phyloP scores from a whole-genome alignment of 441 rosid species.

The Corymbia calophylla region DNA sequence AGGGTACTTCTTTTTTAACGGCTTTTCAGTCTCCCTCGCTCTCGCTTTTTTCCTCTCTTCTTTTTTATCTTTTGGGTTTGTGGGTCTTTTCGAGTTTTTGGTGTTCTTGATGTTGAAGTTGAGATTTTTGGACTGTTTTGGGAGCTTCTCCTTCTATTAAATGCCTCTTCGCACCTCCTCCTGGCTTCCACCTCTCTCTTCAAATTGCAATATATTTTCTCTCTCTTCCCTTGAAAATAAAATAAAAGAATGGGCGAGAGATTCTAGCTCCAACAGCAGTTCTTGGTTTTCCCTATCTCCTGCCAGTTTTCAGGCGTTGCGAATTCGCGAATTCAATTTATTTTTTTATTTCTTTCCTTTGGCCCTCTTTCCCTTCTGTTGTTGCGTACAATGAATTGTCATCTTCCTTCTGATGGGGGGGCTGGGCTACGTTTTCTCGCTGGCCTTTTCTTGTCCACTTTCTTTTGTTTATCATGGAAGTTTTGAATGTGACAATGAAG shows the following conservation, averaged over 20 bases:
- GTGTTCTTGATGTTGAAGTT: slow-evolving; percentile 35
- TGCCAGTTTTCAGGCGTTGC: background rate
- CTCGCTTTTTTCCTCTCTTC: background rate
- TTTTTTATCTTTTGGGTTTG: background rate
- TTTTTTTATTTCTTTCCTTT: background rate
- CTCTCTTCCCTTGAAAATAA: background rate
- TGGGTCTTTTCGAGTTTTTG: background rate
- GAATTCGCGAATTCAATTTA: background rate
- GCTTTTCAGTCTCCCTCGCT: background rate
- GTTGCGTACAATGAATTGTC: background rate
- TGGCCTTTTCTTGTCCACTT: slow-evolving; percentile 16
- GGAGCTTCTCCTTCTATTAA: background rate
- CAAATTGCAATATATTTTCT: background rate
- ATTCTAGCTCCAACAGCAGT: background rate
- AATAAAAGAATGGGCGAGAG: background rate
- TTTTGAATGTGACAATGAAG: slow-evolving; percentile 20
- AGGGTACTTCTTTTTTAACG: background rate
- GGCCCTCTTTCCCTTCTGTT: background rate
- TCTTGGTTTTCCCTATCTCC: background rate
- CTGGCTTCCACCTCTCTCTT: slow-evolving; percentile 6
- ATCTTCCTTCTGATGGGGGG: slow-evolving; percentile 3
- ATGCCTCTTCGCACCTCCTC: background rate
- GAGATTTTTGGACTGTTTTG: slow-evolving; percentile 32
- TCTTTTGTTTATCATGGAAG: background rate
- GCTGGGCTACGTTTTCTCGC: slow-evolving; percentile 22